Conservation (phyloP, 768 basidiomycete species). For the Pleurotus ostreatus region DNA sequence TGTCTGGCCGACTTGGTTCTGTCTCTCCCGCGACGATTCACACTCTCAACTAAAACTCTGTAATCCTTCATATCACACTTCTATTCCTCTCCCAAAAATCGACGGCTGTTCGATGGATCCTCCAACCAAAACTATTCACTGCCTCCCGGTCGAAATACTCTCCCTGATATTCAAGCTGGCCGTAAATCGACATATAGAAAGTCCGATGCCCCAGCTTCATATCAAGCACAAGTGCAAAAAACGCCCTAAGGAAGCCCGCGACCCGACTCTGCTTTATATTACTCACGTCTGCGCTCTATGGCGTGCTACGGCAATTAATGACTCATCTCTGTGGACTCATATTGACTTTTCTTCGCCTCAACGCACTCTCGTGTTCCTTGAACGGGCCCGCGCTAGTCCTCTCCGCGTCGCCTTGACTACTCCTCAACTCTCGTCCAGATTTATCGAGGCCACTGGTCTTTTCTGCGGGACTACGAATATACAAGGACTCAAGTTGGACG, state of each 20-base stretch:
- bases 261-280: background rate
- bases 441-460: background rate
- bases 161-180: background rate
- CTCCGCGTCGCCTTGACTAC: background rate
- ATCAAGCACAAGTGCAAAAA: too few relatives aligned
- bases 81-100: background rate
- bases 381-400: background rate
- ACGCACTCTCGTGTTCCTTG: background rate
- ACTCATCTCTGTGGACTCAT: background rate
- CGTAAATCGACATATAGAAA: background rate
- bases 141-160: background rate
- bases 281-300: background rate
- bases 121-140: background rate
- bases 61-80: background rate
- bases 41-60: background rate
- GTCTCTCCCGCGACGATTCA: background rate
- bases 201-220: background rate
- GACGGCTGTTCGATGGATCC: background rate
- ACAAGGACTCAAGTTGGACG: background rate
- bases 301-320: background rate
- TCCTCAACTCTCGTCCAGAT: background rate
- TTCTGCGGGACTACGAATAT: background rate
- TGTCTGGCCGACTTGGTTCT: background rate
- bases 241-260: too few relatives aligned
- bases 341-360: background rate